These are phyloP conservation scores for Paxillus involutus DNA, from an alignment of 768 basidiomycete genomes.

Conservation along the genomic window DNA sequence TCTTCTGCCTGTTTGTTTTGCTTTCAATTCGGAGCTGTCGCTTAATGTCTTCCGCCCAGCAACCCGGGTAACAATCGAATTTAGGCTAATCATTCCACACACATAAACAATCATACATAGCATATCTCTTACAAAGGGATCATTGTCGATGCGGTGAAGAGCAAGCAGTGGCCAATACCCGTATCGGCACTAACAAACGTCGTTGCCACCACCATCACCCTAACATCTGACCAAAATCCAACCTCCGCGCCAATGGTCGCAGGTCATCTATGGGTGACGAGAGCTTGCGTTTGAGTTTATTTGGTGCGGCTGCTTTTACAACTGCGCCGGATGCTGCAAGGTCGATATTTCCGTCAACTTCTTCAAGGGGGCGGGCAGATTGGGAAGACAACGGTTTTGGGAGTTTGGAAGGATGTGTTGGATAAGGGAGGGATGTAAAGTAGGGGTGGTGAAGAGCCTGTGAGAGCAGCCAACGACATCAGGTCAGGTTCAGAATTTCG, in stretches of 20 bases:
- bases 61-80: background rate
- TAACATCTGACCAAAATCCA: constrained; percentile 63
- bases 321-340: constrained; percentile 47
- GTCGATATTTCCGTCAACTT: constrained; percentile 75
- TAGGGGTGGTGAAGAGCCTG: constrained; percentile 88
- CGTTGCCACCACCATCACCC: constrained; percentile 4
- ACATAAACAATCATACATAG: background rate
- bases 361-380: constrained; percentile 62
- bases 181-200: background rate
- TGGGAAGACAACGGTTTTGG: constrained; percentile 64
- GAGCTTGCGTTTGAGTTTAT: constrained; percentile 70
- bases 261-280: constrained; percentile 51
- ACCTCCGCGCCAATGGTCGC: constrained; percentile 63
- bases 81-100: background rate
- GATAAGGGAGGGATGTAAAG: constrained; percentile 83
- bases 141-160: constrained; percentile 19
- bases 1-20: background rate
- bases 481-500: background rate
- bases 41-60: background rate
- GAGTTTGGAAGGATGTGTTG: constrained; percentile 84
- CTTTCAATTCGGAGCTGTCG: background rate
- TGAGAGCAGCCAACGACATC: background rate
- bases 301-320: constrained; percentile 50
- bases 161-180: constrained; percentile 5
- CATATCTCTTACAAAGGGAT: constrained; percentile 3